Base-by-base conservation (phyloP, 2,329 filamentous ascomycete genomes). In the Phaeosphaeriaceae sp. region DNA sequence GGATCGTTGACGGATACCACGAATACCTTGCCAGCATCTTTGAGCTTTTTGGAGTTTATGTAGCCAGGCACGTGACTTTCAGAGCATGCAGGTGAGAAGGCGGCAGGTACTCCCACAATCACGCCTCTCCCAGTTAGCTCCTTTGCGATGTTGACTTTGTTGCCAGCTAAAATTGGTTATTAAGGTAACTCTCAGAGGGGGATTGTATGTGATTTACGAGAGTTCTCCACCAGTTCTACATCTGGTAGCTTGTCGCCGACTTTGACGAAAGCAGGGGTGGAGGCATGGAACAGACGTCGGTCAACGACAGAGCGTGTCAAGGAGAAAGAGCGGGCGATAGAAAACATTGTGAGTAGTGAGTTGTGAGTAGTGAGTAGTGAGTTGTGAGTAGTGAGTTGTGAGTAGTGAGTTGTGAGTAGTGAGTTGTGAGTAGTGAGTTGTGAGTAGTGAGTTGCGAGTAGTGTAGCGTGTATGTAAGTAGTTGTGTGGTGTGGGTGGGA, bases 1-100 rank as follows among this genome's bases (percentile, higher is more conserved):
- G 92, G 85, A 72, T 97, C 93, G 72, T 97, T 97, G 70, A 97
- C 92, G 30, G 89, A 87, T 48, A 97, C 86, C 33, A 97, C 90
- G 67, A 95, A 96, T 37, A 96, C 89, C 66, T 88, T 81, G 40
- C 92, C 92, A 23, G 89, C 90, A 52, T 87, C 81, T 77, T 89
- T 89, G 63, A 95, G 81, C 72, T 87, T 85, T 46, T 87, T 82
- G 70, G 90, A 88, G 68, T 85, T 86, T 74, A 97, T 88, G 77
- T 92, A 97, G 46, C 89, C 89, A 1, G 93, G 93, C 37, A 97
- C 81, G 71, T 97, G 93, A 40, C 77, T 80, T 58, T 83, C 81
- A 15, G 84, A 86, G 77, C 86, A 89, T 9, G 81, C 77, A 32
- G 86, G 85, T 60, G 70, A 74, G 65, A 74, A 80, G 13, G 77